These are phyloP conservation scores for Cadophora sp. DNA, from an alignment of 2,329 filamentous ascomycete species.

Conservation along the genomic window DNA sequence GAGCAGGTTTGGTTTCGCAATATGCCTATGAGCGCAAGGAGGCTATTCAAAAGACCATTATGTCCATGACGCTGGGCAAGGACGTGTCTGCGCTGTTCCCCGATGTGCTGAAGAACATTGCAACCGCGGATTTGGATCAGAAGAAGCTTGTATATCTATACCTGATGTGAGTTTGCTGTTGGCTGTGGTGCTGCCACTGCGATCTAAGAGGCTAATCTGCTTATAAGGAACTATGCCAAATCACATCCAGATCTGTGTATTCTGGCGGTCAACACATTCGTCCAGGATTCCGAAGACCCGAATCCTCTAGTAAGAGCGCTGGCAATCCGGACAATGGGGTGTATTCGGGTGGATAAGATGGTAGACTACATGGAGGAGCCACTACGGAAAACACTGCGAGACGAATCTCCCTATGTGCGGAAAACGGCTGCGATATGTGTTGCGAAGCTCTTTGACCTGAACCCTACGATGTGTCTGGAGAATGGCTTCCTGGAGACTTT, in stretches of 20 bases:
- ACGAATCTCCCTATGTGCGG: slow-evolving; percentile 97
- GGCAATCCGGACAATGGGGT: slow-evolving; percentile 97
- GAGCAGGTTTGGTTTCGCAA: slow-evolving; percentile 94
- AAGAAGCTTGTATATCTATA: slow-evolving; percentile 99
- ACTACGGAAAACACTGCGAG: slow-evolving; percentile 90
- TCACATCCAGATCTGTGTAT: slow-evolving; percentile 98
- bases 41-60: slow-evolving; percentile 99
- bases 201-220: slow-evolving; percentile 27
- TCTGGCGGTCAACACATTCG: slow-evolving; percentile 97
- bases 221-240: slow-evolving; percentile 93
- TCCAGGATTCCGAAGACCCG: slow-evolving; percentile 98
- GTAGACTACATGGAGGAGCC: slow-evolving; percentile 99
- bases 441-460: slow-evolving; percentile 96
- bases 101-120: slow-evolving; percentile 98
- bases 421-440: slow-evolving; percentile 99
- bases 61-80: slow-evolving; percentile 99
- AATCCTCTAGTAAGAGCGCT: slow-evolving; percentile 95
- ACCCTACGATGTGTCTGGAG: slow-evolving; percentile 89
- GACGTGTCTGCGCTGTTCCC: slow-evolving; percentile 97
- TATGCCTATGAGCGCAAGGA: slow-evolving; percentile 99
- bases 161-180: slow-evolving; percentile 70
- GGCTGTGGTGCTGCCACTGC: neutral
- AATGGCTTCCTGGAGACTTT: slow-evolving; percentile 94
- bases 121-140: slow-evolving; percentile 91
- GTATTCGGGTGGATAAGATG: slow-evolving; percentile 98